Evolutionary conservation across 2,329 filamentous ascomycete genomes (phyloP).

Genomic region (Hyphodiscus sp.): DNA sequence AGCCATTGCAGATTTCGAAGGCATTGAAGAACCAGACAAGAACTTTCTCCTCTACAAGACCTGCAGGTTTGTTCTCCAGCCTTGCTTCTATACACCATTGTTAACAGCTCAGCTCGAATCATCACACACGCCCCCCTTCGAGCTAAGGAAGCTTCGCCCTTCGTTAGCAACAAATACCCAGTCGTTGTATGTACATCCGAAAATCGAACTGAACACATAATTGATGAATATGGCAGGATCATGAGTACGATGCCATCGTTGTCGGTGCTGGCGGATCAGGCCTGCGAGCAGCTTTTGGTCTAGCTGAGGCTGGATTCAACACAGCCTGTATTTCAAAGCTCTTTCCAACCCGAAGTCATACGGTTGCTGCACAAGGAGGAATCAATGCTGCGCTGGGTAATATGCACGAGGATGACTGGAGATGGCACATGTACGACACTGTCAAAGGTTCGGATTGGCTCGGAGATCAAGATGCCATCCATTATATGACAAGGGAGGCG

Average conservation of each 20-base stretch:
- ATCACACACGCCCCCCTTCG: constrained; percentile 79
- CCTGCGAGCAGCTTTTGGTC: constrained; percentile 55
- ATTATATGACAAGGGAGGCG: constrained; percentile 97
- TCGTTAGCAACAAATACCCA: constrained; percentile 84
- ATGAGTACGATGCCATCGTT: constrained; percentile 94
- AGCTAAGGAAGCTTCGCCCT: constrained; percentile 87
- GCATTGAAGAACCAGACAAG: constrained; percentile 55
- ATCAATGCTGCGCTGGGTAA: constrained; percentile 51
- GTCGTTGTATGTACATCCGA: constrained; percentile 61
- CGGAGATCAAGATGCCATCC: constrained; percentile 93
- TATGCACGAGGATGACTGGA: constrained; percentile 97
- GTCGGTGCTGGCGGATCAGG: constrained; percentile 56
- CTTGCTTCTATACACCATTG: neutral
- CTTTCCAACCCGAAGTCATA: constrained; percentile 53
- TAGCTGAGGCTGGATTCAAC: constrained; percentile 58
- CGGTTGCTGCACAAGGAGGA: constrained; percentile 60
- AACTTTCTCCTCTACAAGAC: constrained; percentile 80
- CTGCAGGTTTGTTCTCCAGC: constrained; percentile 54
- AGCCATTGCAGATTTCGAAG: constrained; percentile 27
- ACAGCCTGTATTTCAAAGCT: constrained; percentile 67
- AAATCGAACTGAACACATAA: constrained; percentile 1
- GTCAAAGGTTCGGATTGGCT: constrained; percentile 98
- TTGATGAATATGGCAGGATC: constrained; percentile 54
- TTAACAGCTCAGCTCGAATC: constrained; percentile 59
- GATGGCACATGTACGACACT: constrained; percentile 99